Base-by-base conservation (phyloP, 176 grass and related monocot species). In the Eleusine coracana region DNA sequence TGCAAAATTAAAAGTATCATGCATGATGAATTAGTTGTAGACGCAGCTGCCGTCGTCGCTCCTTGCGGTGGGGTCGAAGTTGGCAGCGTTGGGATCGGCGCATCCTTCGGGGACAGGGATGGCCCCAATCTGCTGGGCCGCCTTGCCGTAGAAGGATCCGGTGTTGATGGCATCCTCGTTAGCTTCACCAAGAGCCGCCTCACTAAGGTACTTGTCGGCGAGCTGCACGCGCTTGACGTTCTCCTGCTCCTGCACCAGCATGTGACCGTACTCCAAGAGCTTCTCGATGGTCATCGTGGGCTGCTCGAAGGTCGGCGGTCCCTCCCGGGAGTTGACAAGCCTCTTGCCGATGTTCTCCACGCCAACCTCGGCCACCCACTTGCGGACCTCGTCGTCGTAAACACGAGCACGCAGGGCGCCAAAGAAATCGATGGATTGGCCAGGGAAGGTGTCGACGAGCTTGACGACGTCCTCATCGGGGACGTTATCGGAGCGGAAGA, bases 351-450 rank as follows among this genome's bases (percentile, higher is more conserved):
- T 72, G 71, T 54, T 85, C 28, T 91, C 88, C 5, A 97, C 68
- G 7, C 94, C 94, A 0, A 66, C 44, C 0, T 65, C 45, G 0
- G 46, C 3, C 0, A 97, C 63, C 94, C 94, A 97, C 74, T 93
- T 93, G 73, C 86, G 87, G 49, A 97, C 94, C 88, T 97, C 94
- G 13, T 97, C 94, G 11, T 97, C 94, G 59, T 97, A 97, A 28
- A 97, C 91, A 18, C 91, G 82, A 3, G 94, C 94, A 61, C 94
- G 84, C 45, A 97, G 80, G 2, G 94, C 94, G 5, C 94, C 94
- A 70, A 97, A 97, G 82, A 97, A 97, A 55, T 97, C 94, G 5
- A 97, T 97, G 79, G 94, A 97, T 77, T 97, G 94, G 21, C 94
- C 91, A 1, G 94, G 94, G 88, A 97, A 97, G 25, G 81, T 9